Conservation (phyloP, 2,329 filamentous ascomycete species). For the Lasiodiplodia hormozganensis region DNA sequence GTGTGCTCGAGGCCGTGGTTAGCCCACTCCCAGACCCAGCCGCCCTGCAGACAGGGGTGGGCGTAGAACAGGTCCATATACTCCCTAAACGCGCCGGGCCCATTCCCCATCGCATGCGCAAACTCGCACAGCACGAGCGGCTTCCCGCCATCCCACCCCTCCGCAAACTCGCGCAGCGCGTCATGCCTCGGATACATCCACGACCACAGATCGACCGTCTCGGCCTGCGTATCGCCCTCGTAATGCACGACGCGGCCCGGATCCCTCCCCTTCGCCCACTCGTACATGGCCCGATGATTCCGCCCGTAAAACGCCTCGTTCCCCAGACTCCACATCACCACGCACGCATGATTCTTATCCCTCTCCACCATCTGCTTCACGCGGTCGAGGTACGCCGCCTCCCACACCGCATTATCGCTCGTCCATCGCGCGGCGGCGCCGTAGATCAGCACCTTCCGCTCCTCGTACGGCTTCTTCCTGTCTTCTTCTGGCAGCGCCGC, state of each 20-base stretch:
- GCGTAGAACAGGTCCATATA: constrained; percentile 70
- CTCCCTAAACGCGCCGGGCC: constrained; percentile 72
- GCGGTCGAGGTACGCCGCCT: constrained; percentile 71
- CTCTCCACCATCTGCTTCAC: constrained; percentile 69
- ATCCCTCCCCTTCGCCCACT: constrained; percentile 43
- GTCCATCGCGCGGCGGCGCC: not conserved
- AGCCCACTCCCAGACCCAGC: constrained; percentile 58
- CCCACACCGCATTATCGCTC: constrained; percentile 51
- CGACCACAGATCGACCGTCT: not conserved
- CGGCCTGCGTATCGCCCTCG: not conserved
- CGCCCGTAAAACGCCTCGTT: constrained; percentile 76
- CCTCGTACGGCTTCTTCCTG: constrained; percentile 45
- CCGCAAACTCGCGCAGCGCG: constrained; percentile 32
- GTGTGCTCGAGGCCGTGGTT: constrained; percentile 54
- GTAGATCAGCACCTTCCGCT: not conserved
- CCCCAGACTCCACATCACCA: constrained; percentile 76
- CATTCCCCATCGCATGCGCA: constrained; percentile 74
- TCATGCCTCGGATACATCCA: not conserved
- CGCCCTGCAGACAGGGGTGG: constrained; percentile 68
- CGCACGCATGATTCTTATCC: constrained; percentile 73
- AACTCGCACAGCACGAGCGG: constrained; percentile 66
- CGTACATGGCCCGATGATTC: constrained; percentile 73
- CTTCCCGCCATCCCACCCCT: constrained; percentile 56
- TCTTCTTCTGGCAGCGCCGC: constrained; percentile 37
- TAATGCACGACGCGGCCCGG: not conserved